Percentiles rank a stretch among this genome's conserved stretches.
Conservation (phyloP, 345 rosid genomes). For the Lenwebbia sp. region DNA sequence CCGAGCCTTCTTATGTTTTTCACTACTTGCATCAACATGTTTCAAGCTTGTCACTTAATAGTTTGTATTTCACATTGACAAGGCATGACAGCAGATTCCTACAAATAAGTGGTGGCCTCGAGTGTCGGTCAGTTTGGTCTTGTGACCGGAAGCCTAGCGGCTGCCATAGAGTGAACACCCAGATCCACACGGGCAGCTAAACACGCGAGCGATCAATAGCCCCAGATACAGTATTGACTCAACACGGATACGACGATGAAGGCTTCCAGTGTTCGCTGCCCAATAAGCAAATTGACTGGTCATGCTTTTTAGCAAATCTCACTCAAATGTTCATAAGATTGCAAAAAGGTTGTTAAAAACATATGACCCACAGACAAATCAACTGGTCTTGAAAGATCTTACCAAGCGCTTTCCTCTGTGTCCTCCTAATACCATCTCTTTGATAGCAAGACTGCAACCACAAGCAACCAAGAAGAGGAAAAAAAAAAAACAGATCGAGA, state of each 20-base stretch:
- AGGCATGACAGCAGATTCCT: not conserved
- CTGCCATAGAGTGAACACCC: not conserved
- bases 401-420: slow-evolving; percentile 31
- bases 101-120: not conserved
- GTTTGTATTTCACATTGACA: not conserved
- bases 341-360: not conserved
- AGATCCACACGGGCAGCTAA: not conserved
- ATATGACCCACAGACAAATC: not conserved
- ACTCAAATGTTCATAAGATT: not conserved
- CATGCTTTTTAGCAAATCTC: not conserved
- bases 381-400: not conserved
- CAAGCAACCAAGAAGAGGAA: not conserved
- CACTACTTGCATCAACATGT: not conserved
- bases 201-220: slow-evolving; percentile 11
- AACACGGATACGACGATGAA: slow-evolving; percentile 6
- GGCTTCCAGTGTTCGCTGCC: slow-evolving; percentile 30
- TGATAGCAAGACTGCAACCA: slow-evolving; percentile 11
- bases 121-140: not conserved
- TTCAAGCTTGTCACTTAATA: not conserved
- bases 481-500: not conserved
- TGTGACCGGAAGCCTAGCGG: not conserved
- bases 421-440: slow-evolving; percentile 25
- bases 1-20: not conserved
- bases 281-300: not conserved
- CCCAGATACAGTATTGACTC: slow-evolving; percentile 16